Base-by-base conservation (phyloP, 257 asterid species). In the Leonotis leonurus region DNA sequence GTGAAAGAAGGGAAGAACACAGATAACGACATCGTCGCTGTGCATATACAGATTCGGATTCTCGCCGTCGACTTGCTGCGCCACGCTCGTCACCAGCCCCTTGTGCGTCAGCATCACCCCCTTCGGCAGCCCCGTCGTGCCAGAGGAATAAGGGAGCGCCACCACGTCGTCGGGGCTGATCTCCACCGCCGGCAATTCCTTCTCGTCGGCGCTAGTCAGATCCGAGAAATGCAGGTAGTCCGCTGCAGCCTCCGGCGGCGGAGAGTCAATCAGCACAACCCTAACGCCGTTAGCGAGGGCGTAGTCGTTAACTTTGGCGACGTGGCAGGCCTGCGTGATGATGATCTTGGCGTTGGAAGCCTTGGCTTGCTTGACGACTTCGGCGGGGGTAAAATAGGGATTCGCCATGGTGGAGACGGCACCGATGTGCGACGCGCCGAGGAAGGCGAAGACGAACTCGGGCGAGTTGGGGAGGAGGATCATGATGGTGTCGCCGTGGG, bases 71-170 rank as follows among this genome's bases (percentile, higher is more conserved):
- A 92, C 97, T 21, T 88, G 97, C 71, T 92, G 98, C 0, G 97
- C 97, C 1, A 89, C 93, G 74, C 89, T 83, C 0, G 98, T 92
- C 0, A 88, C 98, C 0, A 84, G 74, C 2, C 97, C 95, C 36
- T 78, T 83, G 70, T 92, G 97, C 43, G 98, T 92, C 32, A 91
- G 79, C 98, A 91, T 91, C 70, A 91, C 98, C 3, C 98, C 98
- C 71, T 91, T 91, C 3, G 98, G 97, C 21, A 92, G 68, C 57
- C 98, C 98, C 3, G 97, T 92, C 36, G 98, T 92, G 4, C 98
- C 98, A 25, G 97, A 92, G 32, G 97, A 86, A 72, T 89, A 92
- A 56, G 97, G 98, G 70, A 92, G 77, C 3, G 97, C 95, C 68
- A 92, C 97, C 73, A 75, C 91, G 45, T 89, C 97, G 3, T 86